phyloP scores from a whole-genome alignment of 2,329 filamentous ascomycete genomes.

The Cordyceps tenuipes region DNA sequence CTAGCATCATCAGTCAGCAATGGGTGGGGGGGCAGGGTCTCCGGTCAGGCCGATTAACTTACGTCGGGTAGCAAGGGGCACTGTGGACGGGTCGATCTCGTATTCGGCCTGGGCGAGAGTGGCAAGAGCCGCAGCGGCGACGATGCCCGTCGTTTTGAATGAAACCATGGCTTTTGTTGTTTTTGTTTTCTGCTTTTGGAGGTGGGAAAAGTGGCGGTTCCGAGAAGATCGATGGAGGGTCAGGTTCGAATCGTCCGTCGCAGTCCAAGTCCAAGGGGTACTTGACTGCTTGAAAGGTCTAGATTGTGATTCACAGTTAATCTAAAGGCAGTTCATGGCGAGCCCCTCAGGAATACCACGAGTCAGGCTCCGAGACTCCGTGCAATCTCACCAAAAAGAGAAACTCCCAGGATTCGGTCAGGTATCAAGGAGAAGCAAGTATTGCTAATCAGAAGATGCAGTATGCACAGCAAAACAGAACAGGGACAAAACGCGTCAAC shows the following conservation, averaged over 20 bases:
- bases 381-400: constrained; percentile 11
- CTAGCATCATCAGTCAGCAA: constrained; percentile 28
- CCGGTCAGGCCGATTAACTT: constrained; percentile 21
- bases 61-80: constrained; percentile 46
- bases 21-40: not conserved
- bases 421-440: not conserved
- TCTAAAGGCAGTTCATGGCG: not conserved
- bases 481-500: constrained; percentile 4
- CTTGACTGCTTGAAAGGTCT: not conserved
- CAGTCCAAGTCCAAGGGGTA: not conserved
- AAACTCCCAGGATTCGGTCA: not conserved
- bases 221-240: not conserved
- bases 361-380: not conserved
- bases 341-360: not conserved
- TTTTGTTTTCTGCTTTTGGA: not conserved
- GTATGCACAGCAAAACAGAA: constrained; percentile 2
- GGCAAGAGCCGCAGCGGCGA: constrained; percentile 45
- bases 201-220: not conserved
- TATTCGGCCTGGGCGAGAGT: constrained; percentile 49
- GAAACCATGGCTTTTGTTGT: constrained; percentile 40
- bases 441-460: not conserved
- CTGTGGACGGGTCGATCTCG: constrained; percentile 52
- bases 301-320: not conserved
- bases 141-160: constrained; percentile 43
- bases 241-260: not conserved